These are phyloP conservation scores for Gossypioides kirkii DNA, from an alignment of 345 rosid genomes.

Conservation along the genomic window DNA sequence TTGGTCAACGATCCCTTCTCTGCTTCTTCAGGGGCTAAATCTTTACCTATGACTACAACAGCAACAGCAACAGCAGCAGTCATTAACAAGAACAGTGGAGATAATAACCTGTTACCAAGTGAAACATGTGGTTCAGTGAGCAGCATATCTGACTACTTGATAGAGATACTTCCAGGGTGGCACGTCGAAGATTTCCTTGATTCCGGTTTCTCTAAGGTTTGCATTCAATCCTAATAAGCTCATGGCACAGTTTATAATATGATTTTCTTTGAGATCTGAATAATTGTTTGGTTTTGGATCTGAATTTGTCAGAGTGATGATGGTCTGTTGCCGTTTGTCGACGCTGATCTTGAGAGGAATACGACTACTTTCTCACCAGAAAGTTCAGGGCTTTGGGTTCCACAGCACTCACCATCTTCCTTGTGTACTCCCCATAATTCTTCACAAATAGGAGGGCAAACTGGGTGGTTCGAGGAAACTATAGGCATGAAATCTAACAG, in stretches of 20 bases:
- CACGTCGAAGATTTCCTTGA: conserved; percentile 79
- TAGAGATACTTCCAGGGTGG: conserved; percentile 86
- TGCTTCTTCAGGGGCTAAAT: too few relatives aligned
- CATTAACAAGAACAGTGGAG: conserved; percentile 14
- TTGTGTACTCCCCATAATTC: conserved; percentile 30
- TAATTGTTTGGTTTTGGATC: background rate
- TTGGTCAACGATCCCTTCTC: conserved; percentile 34
- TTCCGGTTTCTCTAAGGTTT: conserved; percentile 71
- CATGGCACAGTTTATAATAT: too few relatives aligned
- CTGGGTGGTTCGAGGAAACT: conserved; percentile 23
- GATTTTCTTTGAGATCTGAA: conserved; percentile 1
- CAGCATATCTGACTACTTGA: conserved; percentile 80
- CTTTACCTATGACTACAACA: background rate
- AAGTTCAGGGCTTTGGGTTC: conserved; percentile 62
- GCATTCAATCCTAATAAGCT: conserved; percentile 9
- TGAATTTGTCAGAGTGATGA: conserved; percentile 41
- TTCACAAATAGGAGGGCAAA: conserved; percentile 25
- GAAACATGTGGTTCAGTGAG: conserved; percentile 38
- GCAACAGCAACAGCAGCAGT: conserved; percentile 8
- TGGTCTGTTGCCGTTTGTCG: conserved; percentile 39
- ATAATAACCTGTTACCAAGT: background rate
- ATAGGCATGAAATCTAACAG: conserved; percentile 25
- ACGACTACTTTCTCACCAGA: conserved; percentile 36
- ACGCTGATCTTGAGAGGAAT: conserved; percentile 31
- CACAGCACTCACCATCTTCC: conserved; percentile 41